Conservation (phyloP, 768 basidiomycete genomes). For the Cystofilobasidium capitatum region DNA sequence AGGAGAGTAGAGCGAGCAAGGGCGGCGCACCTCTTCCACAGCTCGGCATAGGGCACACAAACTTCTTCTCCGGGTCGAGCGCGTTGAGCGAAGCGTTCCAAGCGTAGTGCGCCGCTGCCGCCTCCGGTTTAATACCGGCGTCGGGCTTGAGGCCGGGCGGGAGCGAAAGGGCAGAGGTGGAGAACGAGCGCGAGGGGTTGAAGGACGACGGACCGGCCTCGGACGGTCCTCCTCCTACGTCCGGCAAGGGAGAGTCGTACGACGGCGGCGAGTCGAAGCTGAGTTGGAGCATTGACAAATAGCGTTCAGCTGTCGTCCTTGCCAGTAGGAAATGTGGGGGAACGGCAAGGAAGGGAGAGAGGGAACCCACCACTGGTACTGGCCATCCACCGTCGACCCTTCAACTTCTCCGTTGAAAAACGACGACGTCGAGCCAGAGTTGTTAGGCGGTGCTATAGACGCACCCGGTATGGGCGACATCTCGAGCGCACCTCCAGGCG, state of each 20-base stretch:
- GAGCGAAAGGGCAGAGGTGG: neutral
- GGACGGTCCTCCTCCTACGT: too few species aligned
- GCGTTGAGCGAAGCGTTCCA: conserved; percentile 1
- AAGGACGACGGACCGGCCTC: neutral
- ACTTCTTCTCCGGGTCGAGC: conserved; percentile 2
- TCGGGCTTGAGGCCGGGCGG: neutral
- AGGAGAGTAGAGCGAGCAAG: too few species aligned
- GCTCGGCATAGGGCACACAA: neutral
- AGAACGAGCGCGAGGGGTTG: neutral
- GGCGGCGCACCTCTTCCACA: neutral
- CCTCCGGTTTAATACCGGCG: neutral
- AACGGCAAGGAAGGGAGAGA: too few species aligned
- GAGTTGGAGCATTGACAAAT: neutral
- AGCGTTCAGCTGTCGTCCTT: neutral
- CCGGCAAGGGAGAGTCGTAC: neutral
- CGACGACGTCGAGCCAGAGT: too few species aligned
- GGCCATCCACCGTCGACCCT: too few species aligned
- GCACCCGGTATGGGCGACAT: too few species aligned
- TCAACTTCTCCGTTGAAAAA: too few species aligned
- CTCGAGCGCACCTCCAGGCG: too few species aligned
- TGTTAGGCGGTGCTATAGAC: too few species aligned
- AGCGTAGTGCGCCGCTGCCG: neutral
- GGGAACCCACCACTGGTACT: too few species aligned
- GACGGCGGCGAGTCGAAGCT: neutral
- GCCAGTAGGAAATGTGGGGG: too few species aligned